phyloP scores from a whole-genome alignment of 352 stramenopile genomes.

The Phytopythium ostracodes region DNA sequence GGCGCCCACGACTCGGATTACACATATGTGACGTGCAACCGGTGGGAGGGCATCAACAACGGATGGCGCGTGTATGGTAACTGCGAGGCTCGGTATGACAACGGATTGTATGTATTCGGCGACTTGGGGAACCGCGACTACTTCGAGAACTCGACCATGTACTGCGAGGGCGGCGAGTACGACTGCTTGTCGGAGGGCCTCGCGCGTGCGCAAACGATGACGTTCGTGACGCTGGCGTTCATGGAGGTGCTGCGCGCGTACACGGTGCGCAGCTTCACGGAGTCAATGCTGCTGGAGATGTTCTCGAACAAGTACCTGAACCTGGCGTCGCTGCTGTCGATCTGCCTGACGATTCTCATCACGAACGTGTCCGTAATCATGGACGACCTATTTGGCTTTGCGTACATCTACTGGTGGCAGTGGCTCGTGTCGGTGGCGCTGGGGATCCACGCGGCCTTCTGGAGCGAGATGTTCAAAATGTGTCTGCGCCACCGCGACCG shows the following conservation, averaged over 20 bases:
- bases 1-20: slow-evolving; percentile 37
- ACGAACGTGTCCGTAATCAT: slow-evolving; percentile 53
- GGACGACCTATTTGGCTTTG: slow-evolving; percentile 62
- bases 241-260: slow-evolving; percentile 76
- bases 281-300: slow-evolving; percentile 55
- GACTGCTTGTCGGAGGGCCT: slow-evolving; percentile 57
- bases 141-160: slow-evolving; percentile 34
- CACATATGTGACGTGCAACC: slow-evolving; percentile 44
- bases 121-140: slow-evolving; percentile 20
- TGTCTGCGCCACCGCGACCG: slow-evolving; percentile 35
- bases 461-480: slow-evolving; percentile 53
- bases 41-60: slow-evolving; percentile 48
- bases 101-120: slow-evolving; percentile 48
- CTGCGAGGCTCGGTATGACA: slow-evolving; percentile 25
- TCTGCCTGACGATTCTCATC: slow-evolving; percentile 49
- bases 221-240: slow-evolving; percentile 61
- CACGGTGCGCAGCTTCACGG: slow-evolving; percentile 70
- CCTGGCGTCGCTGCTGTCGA: slow-evolving; percentile 42
- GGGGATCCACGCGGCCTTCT: slow-evolving; percentile 49
- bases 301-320: slow-evolving; percentile 70
- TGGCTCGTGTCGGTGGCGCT: slow-evolving; percentile 37
- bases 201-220: slow-evolving; percentile 68
- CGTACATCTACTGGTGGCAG: slow-evolving; percentile 61
- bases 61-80: slow-evolving; percentile 47
- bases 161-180: slow-evolving; percentile 57